Conservation (phyloP, 306 rosid genomes). For the Cyclanthera cordifolia region DNA sequence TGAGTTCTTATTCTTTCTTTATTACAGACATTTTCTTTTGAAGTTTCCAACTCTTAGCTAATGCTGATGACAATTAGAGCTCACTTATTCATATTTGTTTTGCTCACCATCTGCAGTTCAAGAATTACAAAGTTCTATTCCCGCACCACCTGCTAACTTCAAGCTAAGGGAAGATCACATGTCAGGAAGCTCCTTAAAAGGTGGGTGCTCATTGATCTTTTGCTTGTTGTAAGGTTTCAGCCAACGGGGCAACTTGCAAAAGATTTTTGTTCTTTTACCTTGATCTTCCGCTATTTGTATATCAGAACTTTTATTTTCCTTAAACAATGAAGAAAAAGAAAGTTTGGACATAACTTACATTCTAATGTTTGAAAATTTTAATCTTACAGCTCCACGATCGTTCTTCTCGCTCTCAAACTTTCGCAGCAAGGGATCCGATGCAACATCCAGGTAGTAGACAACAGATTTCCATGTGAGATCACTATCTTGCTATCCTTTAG, state of each 20-base stretch:
- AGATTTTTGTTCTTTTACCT: background rate
- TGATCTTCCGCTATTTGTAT: background rate
- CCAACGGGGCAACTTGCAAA: background rate
- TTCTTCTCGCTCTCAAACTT: conserved; percentile 87
- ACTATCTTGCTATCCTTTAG: conserved; percentile 1
- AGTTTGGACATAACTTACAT: background rate
- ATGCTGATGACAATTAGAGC: background rate
- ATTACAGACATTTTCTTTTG: background rate
- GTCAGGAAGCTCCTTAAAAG: conserved; percentile 94
- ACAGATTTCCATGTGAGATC: background rate
- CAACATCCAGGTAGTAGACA: conserved; percentile 57
- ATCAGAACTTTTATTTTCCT: background rate
- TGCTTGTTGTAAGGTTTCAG: background rate
- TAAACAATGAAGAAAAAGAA: background rate
- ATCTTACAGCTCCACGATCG: conserved; percentile 76
- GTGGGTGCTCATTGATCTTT: conserved; percentile 24
- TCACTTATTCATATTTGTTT: conserved; percentile 11
- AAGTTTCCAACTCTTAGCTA: background rate
- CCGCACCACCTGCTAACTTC: conserved; percentile 87
- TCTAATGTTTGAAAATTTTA: conserved; percentile 17
- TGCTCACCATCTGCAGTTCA: conserved; percentile 36
- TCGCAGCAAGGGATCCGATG: conserved; percentile 88
- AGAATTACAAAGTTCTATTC: conserved; percentile 81
- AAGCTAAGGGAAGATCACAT: conserved; percentile 77
- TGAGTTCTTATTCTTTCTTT: background rate